Percentiles rank a stretch among this genome's conserved stretches.
Conservation (phyloP, 225 moss, liverwort and hornwort genomes). For the Climacium dendroides region DNA sequence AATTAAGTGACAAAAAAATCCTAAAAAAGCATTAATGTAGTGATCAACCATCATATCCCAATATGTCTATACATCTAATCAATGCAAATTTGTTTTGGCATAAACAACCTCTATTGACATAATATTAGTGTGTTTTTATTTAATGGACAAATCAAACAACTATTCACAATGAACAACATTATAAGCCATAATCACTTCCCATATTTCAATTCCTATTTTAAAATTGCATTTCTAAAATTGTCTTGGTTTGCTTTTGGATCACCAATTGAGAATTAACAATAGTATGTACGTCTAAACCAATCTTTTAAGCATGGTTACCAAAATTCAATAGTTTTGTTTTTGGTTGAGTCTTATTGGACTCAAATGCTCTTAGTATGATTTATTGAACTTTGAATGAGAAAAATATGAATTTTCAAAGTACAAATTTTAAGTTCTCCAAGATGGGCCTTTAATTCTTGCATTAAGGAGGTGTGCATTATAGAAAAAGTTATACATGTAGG, state of each 20-base stretch:
- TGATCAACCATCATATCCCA: not conserved
- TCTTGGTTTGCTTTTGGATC: not conserved
- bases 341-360: fast-evolving
- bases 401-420: not conserved
- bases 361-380: not conserved
- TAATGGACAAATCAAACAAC: fast-evolving
- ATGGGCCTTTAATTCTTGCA: not conserved
- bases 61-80: not conserved
- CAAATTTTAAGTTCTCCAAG: too few species aligned
- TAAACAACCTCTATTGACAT: fast-evolving
- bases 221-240: not conserved
- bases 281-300: fast-evolving
- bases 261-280: too few species aligned
- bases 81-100: not conserved
- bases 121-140: not conserved
- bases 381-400: not conserved
- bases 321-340: not conserved
- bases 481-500: not conserved
- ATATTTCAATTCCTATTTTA: not conserved
- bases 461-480: not conserved
- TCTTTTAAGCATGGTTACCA: not conserved
- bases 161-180: not conserved
- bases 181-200: fast-evolving
- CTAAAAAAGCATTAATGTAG: too few species aligned
- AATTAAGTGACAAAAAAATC: not conserved